These are phyloP conservation scores for Kluyveromyces aestuarii DNA, from an alignment of 805 yeast genomes.

Conservation along the genomic window DNA sequence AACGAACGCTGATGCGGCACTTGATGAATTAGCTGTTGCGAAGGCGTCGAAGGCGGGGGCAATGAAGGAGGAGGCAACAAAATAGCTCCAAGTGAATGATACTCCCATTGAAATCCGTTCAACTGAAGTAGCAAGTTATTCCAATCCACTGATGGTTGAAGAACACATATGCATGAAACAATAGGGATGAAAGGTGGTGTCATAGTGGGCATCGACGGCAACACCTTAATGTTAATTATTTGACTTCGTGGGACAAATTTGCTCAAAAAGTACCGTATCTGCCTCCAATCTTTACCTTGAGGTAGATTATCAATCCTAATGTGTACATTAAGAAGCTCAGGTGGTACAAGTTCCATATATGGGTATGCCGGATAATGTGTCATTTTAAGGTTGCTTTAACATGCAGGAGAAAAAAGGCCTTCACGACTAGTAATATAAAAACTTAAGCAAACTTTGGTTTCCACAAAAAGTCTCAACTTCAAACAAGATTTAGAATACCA, in stretches of 20 bases:
- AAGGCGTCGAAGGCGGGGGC: not conserved
- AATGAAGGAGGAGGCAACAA: constrained; percentile 12
- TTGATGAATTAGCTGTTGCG: not conserved
- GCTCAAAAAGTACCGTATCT: constrained; percentile 25
- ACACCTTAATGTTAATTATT: constrained; percentile 21
- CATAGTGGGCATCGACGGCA: constrained; percentile 25
- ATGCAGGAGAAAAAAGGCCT: not conserved
- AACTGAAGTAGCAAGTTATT: constrained; percentile 19
- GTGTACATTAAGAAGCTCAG: constrained; percentile 3
- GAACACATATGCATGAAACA: constrained; percentile 23
- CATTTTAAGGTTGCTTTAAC: not conserved
- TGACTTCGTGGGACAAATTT: constrained; percentile 25
- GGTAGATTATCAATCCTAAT: constrained; percentile 27
- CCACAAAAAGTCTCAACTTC: not conserved
- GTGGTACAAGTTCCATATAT: constrained; percentile 2
- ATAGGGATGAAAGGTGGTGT: constrained; percentile 26
- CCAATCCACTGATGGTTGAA: constrained; percentile 15
- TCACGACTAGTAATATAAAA: not conserved
- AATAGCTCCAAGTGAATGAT: constrained; percentile 22
- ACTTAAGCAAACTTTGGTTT: not conserved
- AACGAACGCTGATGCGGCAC: not conserved
- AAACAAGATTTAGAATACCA: no score
- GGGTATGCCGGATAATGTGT: constrained; percentile 2
- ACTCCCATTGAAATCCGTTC: constrained; percentile 27
- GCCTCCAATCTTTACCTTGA: constrained; percentile 28